Evolutionary conservation across 164 flowering plant species (phyloP), one percentile per base, ranked within the genome.

Genomic region (Magnolia officinalis): DNA sequence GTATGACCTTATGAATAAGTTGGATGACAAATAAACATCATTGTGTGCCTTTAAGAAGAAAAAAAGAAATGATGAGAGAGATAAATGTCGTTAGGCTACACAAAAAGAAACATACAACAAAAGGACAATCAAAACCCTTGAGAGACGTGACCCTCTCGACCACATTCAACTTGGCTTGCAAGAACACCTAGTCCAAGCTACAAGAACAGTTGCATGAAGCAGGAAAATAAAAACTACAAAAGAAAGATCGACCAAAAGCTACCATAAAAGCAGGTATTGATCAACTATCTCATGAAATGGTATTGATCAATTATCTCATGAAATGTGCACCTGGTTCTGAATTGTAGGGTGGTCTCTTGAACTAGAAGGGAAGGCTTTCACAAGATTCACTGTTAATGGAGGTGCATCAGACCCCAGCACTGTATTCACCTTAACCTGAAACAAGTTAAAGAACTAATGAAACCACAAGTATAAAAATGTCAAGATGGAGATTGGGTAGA

Each of bases 401-500:
- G 92, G 92, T 49, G 88, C 87, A 74, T 76, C 67, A 19, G 89
- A 89, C 24, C 92, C 95, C 81, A 91, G 79, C 70, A 88, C 92
- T 45, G 90, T 89, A 70, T 72, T 85, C 78, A 91, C 90, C 67
- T 80, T 81, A 64, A 91, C 95, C 92, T 91, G 78, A 72, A 50
- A 80, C 70, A 76, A 69, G 64, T 55, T 10, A 63, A 73, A 23
- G 19, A 66, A 21, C 4, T 45, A 21, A 74, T 20, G 26, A 1
- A 8, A 73, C 6, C 67, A 29, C 4, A 37, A 63, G 4, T 1
- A 52, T 37, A 37, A 37, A 37, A 37, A 37, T 37, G 45, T 37
- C 45, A 4, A 37, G 45, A 37, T 37, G 45, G 45, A 37, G 4
- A 37, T 37, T 37, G 45, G 45, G 45, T 37, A 37, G 45, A 37